Evolutionary conservation across 805 yeast genomes (phyloP).

Genomic region (Priceomyces medius): DNA sequence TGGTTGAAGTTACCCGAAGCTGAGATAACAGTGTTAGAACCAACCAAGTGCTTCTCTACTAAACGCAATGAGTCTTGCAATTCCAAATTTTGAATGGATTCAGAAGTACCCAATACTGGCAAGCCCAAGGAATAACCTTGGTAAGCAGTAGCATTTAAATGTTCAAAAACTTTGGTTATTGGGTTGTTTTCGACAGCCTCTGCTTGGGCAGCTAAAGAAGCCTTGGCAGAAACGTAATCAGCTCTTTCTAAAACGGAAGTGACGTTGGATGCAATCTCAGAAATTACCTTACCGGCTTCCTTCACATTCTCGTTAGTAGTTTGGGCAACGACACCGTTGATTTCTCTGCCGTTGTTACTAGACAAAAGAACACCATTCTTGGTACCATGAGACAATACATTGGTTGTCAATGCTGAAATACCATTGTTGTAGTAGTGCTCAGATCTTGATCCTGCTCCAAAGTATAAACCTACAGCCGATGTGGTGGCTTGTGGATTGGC

Average conservation of each 20-base stretch:
- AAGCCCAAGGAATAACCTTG: constrained; percentile 80
- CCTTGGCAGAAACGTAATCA: constrained; percentile 48
- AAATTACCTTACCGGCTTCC: constrained; percentile 53
- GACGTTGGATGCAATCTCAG: constrained; percentile 41
- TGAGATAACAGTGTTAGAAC: constrained; percentile 67
- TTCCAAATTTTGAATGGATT: constrained; percentile 58
- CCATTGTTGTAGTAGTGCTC: constrained; percentile 84
- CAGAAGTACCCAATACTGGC: constrained; percentile 74
- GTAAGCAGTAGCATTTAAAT: constrained; percentile 80
- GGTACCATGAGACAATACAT: constrained; percentile 43
- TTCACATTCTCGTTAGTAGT: constrained; percentile 48
- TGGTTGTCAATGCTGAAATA: constrained; percentile 64
- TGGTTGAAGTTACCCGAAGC: constrained; percentile 71
- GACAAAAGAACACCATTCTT: constrained; percentile 57
- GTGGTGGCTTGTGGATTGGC: constrained; percentile 53
- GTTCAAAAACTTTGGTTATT: constrained; percentile 62
- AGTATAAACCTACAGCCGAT: constrained; percentile 66
- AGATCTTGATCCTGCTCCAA: constrained; percentile 75
- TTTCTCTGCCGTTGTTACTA: constrained; percentile 59
- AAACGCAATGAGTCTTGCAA: constrained; percentile 57
- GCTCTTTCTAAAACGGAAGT: constrained; percentile 40
- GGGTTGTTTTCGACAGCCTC: constrained; percentile 56
- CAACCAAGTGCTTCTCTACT: constrained; percentile 54
- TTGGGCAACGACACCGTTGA: constrained; percentile 60
- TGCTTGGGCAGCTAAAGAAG: constrained; percentile 45